Conservation (phyloP, 176 grass and related monocot genomes). For the Olyra latifolia region DNA sequence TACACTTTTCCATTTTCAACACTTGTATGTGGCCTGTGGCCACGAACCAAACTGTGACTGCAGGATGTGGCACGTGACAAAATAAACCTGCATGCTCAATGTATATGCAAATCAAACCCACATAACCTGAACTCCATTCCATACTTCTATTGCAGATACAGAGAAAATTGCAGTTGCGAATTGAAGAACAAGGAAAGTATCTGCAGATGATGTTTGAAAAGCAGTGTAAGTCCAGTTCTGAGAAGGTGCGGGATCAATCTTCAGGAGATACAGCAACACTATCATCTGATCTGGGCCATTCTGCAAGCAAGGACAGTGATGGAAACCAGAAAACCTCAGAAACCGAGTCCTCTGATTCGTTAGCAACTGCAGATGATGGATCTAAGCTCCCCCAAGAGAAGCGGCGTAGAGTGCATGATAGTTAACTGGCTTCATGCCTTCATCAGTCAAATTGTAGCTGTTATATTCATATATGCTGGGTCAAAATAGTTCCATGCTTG, state of each 20-base stretch:
- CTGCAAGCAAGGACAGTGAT: conserved; percentile 12
- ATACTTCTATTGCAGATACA: conserved; percentile 63
- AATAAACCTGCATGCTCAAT: background rate
- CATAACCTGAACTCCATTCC: conserved; percentile 30
- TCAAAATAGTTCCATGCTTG: conserved; percentile 3
- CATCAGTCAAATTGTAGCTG: conserved; percentile 16
- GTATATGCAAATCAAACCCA: conserved; percentile 18
- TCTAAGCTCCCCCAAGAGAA: conserved; percentile 31
- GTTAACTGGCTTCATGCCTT: conserved; percentile 22
- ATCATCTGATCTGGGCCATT: conserved; percentile 14
- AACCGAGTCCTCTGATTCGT: conserved; percentile 2
- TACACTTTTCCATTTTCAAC: background rate
- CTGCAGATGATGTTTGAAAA: conserved; percentile 93
- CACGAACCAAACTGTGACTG: background rate
- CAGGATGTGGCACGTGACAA: background rate
- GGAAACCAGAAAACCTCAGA: conserved; percentile 39
- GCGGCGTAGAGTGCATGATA: conserved; percentile 35
- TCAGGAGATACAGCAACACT: conserved; percentile 21
- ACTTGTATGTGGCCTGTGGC: background rate
- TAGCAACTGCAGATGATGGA: conserved; percentile 1
- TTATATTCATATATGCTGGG: conserved; percentile 15
- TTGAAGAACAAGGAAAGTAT: conserved; percentile 88
- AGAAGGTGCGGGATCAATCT: conserved; percentile 37
- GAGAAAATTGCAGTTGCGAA: conserved; percentile 75
- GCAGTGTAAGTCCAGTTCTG: conserved; percentile 53